A percentile compares a stretch with the other conserved stretches of the same genome.
Conservation (phyloP, 2,329 filamentous ascomycete genomes). For the Trichoderma semiorbis region DNA sequence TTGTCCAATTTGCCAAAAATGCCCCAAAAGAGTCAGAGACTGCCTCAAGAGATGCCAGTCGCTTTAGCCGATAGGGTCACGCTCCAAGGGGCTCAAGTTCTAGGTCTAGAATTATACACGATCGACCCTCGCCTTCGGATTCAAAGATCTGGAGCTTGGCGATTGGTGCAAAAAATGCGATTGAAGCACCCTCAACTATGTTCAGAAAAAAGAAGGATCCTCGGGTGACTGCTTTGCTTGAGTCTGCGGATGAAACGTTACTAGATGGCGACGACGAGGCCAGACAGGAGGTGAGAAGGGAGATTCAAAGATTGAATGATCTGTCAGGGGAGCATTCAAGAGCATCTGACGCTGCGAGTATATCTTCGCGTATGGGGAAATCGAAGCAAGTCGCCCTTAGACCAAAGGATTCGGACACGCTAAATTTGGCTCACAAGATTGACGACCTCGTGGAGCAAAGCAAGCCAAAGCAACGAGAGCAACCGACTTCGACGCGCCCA, state of each 20-base stretch:
- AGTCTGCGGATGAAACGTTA: background rate
- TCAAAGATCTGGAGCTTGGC: background rate
- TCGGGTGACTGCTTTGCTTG: background rate
- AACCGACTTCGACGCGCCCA: background rate
- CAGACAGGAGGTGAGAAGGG: background rate
- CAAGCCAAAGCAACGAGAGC: background rate
- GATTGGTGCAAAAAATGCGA: background rate
- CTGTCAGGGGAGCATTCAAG: background rate
- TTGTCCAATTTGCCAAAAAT: background rate
- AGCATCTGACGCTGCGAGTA: background rate
- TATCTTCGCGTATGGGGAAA: background rate
- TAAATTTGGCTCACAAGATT: background rate
- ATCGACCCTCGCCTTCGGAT: background rate
- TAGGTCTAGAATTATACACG: background rate
- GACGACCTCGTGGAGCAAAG: background rate
- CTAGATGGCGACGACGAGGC: background rate
- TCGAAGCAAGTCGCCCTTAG: background rate
- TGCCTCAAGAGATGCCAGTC: background rate
- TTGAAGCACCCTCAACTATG: background rate
- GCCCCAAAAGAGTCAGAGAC: background rate
- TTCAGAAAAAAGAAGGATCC: background rate
- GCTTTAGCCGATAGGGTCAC: background rate
- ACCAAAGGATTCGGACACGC: background rate
- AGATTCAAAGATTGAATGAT: background rate
- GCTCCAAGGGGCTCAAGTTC: background rate